These are phyloP conservation scores for Alternaria triticimaculans DNA, from an alignment of 2,329 filamentous ascomycete genomes.

Conservation along the genomic window DNA sequence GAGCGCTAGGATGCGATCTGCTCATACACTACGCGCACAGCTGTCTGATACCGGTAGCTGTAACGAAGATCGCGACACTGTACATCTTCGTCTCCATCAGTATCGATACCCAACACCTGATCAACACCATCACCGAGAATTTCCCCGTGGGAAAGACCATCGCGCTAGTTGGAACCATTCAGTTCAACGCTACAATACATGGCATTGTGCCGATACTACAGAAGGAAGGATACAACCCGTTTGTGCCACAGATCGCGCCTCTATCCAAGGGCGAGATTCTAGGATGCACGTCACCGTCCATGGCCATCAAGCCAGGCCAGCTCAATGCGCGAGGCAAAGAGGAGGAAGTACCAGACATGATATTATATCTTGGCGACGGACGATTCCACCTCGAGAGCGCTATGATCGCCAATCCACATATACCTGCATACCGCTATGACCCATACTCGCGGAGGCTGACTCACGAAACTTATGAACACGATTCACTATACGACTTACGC, in stretches of 20 bases:
- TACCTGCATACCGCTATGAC: constrained; percentile 95
- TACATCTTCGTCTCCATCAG: constrained; percentile 99
- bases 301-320: constrained; percentile 43
- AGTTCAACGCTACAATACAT: constrained; percentile 97
- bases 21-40: constrained; percentile 97
- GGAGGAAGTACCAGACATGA: constrained; percentile 64
- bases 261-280: constrained; percentile 94
- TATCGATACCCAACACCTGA: constrained; percentile 87
- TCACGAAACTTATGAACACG: constrained; percentile 88
- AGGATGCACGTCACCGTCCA: constrained; percentile 86
- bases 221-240: constrained; percentile 79
- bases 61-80: constrained; percentile 94
- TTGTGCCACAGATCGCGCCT: constrained; percentile 91
- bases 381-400: constrained; percentile 96
- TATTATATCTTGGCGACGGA: constrained; percentile 90
- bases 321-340: constrained; percentile 56
- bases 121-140: constrained; percentile 87
- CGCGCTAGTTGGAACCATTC: constrained; percentile 94
- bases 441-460: constrained; percentile 93
- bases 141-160: constrained; percentile 85
- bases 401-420: constrained; percentile 95
- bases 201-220: constrained; percentile 79
- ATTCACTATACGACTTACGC: constrained; percentile 85
- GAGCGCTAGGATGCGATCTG: constrained; percentile 91
- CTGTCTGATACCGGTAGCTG: constrained; percentile 93